Evolutionary conservation across 1,284 basidiomycete species (phyloP).

Genomic region (Coriolopsis trogii): DNA sequence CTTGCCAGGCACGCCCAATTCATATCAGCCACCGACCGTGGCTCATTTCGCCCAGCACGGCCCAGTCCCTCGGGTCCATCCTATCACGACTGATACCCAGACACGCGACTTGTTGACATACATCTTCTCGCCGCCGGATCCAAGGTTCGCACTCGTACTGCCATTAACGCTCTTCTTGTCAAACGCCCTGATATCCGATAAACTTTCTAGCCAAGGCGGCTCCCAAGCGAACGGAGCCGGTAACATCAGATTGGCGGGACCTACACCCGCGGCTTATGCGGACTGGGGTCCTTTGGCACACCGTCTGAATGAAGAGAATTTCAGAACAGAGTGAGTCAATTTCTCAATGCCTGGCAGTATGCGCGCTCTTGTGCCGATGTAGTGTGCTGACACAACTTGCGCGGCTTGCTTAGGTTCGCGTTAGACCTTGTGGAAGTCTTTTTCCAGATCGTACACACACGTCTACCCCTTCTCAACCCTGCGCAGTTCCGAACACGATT

Average conservation of each 20-base stretch:
- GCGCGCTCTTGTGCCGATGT: too few species aligned
- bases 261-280: conserved; percentile 26
- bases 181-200: conserved; percentile 18
- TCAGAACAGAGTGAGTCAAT: conserved; percentile 74
- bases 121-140: conserved; percentile 71
- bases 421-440: conserved; percentile 88
- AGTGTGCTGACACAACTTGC: conserved; percentile 7
- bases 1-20: conserved; percentile 18
- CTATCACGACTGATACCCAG: conserved; percentile 57
- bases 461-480: conserved; percentile 81
- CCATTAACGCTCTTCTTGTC: conserved; percentile 6
- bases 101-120: conserved; percentile 67
- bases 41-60: conserved; percentile 25
- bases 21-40: conserved; percentile 18
- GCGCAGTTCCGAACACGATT: conserved; percentile 72
- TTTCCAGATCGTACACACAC: conserved; percentile 86
- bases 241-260: conserved; percentile 9
- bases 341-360: conserved; percentile 14
- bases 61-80: conserved; percentile 37
- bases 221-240: conserved; percentile 15
- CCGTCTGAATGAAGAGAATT: conserved; percentile 68
- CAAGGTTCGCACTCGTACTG: conserved; percentile 42
- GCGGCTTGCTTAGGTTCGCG: conserved; percentile 62
- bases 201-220: conserved; percentile 7
- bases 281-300: conserved; percentile 73